Conservation (phyloP, 306 rosid genomes). For the Vachellia collinsii region DNA sequence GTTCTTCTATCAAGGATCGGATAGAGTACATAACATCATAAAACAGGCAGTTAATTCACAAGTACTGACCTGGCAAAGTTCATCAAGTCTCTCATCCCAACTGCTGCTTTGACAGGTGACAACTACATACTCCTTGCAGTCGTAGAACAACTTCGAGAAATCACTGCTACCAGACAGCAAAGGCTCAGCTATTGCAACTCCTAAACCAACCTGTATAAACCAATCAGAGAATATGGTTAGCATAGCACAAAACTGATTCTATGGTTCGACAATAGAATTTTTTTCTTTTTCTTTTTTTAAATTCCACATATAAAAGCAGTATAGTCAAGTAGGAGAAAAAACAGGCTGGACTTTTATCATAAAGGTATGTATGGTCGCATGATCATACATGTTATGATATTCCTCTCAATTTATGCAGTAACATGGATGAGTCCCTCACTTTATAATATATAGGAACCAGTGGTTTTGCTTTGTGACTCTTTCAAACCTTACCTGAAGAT, state of each 20-base stretch:
- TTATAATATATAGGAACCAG: neutral
- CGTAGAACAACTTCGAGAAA: constrained; percentile 78
- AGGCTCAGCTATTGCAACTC: constrained; percentile 76
- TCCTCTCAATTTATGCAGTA: neutral
- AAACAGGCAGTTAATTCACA: constrained; percentile 25
- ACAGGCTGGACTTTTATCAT: constrained; percentile 20
- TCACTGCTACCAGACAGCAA: constrained; percentile 55
- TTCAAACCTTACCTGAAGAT: neutral
- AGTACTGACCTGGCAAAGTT: constrained; percentile 77
- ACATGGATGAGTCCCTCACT: neutral
- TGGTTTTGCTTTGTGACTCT: neutral
- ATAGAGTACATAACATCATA: neutral
- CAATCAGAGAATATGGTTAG: constrained; percentile 49
- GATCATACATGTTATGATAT: neutral
- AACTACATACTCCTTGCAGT: constrained; percentile 83
- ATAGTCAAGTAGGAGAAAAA: neutral
- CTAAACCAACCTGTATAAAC: constrained; percentile 81
- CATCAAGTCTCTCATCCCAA: constrained; percentile 74
- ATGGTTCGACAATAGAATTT: neutral
- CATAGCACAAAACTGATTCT: constrained; percentile 31
- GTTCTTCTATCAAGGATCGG: too few relatives aligned
- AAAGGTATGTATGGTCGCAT: constrained; percentile 3
- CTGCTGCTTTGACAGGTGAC: constrained; percentile 61
- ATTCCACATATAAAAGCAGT: neutral
- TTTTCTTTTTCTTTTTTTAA: neutral